Conservation (phyloP, 345 rosid species). For the Lagerstroemia speciosa region DNA sequence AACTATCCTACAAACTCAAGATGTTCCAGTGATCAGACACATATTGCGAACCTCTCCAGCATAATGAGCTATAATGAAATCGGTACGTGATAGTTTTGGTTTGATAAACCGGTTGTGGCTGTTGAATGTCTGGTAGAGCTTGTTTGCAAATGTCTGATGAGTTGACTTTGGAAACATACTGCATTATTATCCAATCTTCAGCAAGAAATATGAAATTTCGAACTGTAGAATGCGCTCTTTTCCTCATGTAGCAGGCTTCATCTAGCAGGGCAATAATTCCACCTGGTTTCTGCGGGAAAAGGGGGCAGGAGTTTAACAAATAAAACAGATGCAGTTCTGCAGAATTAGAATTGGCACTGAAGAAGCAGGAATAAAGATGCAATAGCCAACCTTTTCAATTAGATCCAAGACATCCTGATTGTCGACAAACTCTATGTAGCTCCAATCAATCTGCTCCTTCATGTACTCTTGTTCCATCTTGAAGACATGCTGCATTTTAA, state of each 20-base stretch:
- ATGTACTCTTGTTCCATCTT: constrained; percentile 99
- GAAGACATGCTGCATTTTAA: constrained; percentile 71
- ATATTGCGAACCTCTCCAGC: constrained; percentile 68
- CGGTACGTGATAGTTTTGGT: constrained; percentile 93
- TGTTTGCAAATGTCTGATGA: constrained; percentile 88
- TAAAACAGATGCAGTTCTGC: neutral
- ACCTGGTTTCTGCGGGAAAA: constrained; percentile 18
- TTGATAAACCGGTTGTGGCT: constrained; percentile 80
- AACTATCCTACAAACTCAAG: neutral
- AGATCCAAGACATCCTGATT: constrained; percentile 96
- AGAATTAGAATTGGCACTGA: neutral
- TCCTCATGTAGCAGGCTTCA: constrained; percentile 22
- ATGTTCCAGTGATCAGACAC: neutral
- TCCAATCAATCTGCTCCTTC: constrained; percentile 88
- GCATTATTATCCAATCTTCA: constrained; percentile 7
- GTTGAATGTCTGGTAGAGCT: constrained; percentile 93
- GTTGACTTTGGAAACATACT: constrained; percentile 99
- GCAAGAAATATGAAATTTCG: neutral
- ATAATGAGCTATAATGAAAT: constrained; percentile 80
- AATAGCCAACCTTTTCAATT: constrained; percentile 61
- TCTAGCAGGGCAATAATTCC: constrained; percentile 21
- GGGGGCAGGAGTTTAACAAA: neutral
- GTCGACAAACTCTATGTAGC: constrained; percentile 94
- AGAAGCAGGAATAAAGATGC: neutral
- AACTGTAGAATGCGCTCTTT: neutral